Conservation (phyloP, 83 land plant species). For the Picea abies region DNA sequence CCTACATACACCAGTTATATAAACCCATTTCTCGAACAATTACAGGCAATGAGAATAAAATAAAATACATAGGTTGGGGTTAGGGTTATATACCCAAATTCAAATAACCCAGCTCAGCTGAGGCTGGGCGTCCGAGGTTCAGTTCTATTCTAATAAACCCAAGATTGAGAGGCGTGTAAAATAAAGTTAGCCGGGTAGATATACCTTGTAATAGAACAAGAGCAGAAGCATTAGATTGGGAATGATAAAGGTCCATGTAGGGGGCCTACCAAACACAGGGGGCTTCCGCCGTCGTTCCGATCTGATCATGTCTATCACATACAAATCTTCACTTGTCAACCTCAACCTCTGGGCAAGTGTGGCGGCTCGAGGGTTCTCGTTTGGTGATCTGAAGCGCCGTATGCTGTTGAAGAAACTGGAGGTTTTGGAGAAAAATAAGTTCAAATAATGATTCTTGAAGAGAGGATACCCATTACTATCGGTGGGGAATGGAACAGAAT, state of each 20-base stretch:
- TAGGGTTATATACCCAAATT: too few species aligned
- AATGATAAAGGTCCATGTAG: slow-evolving; percentile 8
- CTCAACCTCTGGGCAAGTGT: not conserved
- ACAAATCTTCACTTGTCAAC: not conserved
- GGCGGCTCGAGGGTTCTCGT: too few species aligned
- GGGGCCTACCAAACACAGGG: not conserved
- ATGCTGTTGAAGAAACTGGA: not conserved
- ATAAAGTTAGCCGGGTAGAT: not conserved
- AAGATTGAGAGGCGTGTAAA: too few species aligned
- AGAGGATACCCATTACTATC: not conserved
- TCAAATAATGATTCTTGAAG: not conserved
- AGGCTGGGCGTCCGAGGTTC: too few species aligned
- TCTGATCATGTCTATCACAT: not conserved
- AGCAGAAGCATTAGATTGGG: slow-evolving; percentile 7
- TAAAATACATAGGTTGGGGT: too few species aligned
- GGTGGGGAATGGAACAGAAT: not conserved
- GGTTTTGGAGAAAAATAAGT: not conserved
- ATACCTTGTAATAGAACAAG: slow-evolving; percentile 7
- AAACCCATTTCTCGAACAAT: too few species aligned
- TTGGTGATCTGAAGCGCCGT: not conserved
- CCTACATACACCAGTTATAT: too few species aligned
- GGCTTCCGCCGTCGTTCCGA: not conserved
- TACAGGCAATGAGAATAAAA: too few species aligned
- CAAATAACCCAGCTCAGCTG: too few species aligned
- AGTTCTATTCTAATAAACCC: too few species aligned